Conservation (phyloP, 495 filamentous ascomycete species). For the Parmelia sp. region DNA sequence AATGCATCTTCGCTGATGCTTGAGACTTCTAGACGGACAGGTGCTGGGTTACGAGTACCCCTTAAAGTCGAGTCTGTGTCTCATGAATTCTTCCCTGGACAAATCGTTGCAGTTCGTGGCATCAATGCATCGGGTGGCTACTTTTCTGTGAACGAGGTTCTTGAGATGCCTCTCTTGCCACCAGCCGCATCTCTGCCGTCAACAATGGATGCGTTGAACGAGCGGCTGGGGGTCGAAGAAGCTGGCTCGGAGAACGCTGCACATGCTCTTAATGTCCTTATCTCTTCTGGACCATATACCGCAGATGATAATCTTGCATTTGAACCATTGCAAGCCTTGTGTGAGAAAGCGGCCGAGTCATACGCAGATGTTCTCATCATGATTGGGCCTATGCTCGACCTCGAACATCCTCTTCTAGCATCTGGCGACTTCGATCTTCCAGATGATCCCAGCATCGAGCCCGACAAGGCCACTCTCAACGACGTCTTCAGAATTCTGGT, state of each 20-base stretch:
- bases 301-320: constrained; percentile 86
- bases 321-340: constrained; percentile 75
- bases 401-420: constrained; percentile 82
- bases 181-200: constrained; percentile 57
- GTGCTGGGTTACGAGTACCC: constrained; percentile 72
- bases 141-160: constrained; percentile 71
- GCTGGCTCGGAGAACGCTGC: constrained; percentile 49
- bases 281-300: constrained; percentile 84
- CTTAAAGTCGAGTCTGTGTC: constrained; percentile 66
- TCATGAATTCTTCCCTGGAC: constrained; percentile 88
- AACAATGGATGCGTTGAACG: constrained; percentile 56
- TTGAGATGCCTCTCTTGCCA: constrained; percentile 65
- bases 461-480: constrained; percentile 69
- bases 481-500: constrained; percentile 80
- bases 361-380: constrained; percentile 77
- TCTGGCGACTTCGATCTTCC: constrained; percentile 88
- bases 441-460: constrained; percentile 58
- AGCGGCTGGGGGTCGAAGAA: constrained; percentile 57
- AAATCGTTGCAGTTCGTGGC: constrained; percentile 81
- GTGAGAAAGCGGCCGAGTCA: constrained; percentile 63
- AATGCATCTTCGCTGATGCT: constrained; percentile 78
- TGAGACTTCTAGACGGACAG: constrained; percentile 79
- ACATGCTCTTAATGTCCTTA: constrained; percentile 63
- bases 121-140: constrained; percentile 81
- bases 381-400: constrained; percentile 81